phyloP scores from a whole-genome alignment of 306 rosid genomes.

The Delonix regia region DNA sequence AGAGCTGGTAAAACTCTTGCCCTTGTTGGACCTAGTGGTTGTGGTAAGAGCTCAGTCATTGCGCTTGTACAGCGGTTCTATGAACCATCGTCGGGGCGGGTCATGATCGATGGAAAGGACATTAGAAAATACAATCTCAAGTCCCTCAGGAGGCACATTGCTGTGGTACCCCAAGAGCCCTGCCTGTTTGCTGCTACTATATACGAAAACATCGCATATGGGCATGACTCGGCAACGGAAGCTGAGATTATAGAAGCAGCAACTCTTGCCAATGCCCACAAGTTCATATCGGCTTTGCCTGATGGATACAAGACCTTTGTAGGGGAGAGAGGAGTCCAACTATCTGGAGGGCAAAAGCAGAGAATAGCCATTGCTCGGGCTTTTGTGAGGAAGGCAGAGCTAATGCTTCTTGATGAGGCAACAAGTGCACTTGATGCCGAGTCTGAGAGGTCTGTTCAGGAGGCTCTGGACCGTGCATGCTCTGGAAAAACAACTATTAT shows the following conservation, averaged over 20 bases:
- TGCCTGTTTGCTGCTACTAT: constrained; percentile 88
- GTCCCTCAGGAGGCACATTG: constrained; percentile 85
- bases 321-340: constrained; percentile 93
- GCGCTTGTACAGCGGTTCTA: constrained; percentile 84
- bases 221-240: constrained; percentile 85
- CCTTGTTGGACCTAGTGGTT: constrained; percentile 98
- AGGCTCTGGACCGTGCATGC: constrained; percentile 90
- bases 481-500: constrained; percentile 89
- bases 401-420: constrained; percentile 95
- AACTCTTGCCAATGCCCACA: constrained; percentile 88
- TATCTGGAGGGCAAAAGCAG: constrained; percentile 96
- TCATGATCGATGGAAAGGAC: constrained; percentile 89
- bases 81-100: constrained; percentile 90
- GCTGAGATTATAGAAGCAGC: constrained; percentile 95
- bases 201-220: constrained; percentile 91
- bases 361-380: constrained; percentile 94
- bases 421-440: constrained; percentile 98
- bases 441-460: constrained; percentile 94
- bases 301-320: constrained; percentile 91
- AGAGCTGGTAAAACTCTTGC: constrained; percentile 97
- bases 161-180: constrained; percentile 96
- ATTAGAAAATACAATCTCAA: constrained; percentile 91
- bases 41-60: constrained; percentile 96
- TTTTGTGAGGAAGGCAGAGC: constrained; percentile 81
- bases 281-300: constrained; percentile 81